Percentiles rank a stretch among this genome's conserved stretches.
Evolutionary conservation across 495 filamentous ascomycete genomes (phyloP).

Genomic region (Astrocystis sublimbata): DNA sequence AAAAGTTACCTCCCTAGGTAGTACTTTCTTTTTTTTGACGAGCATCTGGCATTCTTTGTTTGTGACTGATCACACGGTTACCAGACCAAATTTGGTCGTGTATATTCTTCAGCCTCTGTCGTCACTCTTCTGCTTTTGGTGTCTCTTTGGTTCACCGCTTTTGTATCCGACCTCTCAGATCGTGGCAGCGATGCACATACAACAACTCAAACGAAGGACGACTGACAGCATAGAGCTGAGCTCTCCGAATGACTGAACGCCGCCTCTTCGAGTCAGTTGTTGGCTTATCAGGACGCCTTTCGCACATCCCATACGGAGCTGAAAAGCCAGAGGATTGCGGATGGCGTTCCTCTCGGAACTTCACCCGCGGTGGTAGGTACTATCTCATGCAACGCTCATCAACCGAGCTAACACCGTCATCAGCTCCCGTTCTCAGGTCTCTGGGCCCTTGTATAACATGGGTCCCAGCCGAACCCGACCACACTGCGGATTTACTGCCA

Average conservation of each 20-base stretch:
- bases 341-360: conserved; percentile 33
- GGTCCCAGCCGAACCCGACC: conserved; percentile 28
- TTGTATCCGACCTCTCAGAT: not conserved
- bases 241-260: conserved; percentile 40
- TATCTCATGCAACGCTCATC: not conserved
- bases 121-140: not conserved
- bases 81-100: not conserved
- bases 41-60: not conserved
- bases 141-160: not conserved
- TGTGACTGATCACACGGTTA: not conserved
- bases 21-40: not conserved
- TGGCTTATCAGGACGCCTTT: conserved; percentile 37
- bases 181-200: conserved; percentile 26
- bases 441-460: conserved; percentile 41
- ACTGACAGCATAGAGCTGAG: conserved; percentile 27
- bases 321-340: conserved; percentile 31
- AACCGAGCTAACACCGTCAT: conserved; percentile 18
- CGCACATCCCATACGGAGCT: conserved; percentile 27
- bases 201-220: conserved; percentile 14
- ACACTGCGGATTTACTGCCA: conserved; percentile 8
- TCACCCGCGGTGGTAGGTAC: conserved; percentile 27
- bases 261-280: conserved; percentile 32
- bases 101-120: not conserved
- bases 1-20: not conserved
- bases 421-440: conserved; percentile 44